A percentile compares a stretch with the other conserved stretches of the same genome.
These are phyloP conservation scores for Ophiocordyceps unilateralis DNA, from an alignment of 2,329 filamentous ascomycete species.

Conservation along the genomic window DNA sequence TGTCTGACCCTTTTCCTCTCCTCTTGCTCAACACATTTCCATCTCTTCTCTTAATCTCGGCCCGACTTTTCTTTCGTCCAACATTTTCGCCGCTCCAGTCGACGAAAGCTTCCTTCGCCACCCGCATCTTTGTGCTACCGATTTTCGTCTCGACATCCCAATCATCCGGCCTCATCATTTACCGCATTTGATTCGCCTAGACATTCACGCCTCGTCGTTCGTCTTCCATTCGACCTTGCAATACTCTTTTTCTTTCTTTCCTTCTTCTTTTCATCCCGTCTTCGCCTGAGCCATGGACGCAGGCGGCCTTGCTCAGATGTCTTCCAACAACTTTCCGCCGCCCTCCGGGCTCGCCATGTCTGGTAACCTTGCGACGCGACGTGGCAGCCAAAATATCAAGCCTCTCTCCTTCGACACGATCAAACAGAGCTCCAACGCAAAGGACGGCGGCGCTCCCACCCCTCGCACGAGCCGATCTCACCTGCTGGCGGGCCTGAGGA, in stretches of 20 bases:
- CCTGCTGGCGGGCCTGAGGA: constrained; percentile 80
- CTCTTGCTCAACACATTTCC: background rate
- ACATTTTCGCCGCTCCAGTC: background rate
- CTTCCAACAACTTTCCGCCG: constrained; percentile 64
- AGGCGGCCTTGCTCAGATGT: constrained; percentile 99
- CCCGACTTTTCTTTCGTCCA: background rate
- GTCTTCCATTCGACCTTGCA: no score
- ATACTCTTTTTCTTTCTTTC: constrained; percentile 2
- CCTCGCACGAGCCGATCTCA: constrained; percentile 91
- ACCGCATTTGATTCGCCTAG: background rate
- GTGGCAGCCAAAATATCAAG: constrained; percentile 79
- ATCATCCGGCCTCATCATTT: background rate
- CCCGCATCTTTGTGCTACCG: background rate
- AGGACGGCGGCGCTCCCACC: constrained; percentile 55
- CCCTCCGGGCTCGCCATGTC: constrained; percentile 59
- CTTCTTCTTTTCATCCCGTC: constrained; percentile 2
- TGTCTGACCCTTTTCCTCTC: background rate
- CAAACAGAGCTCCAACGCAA: constrained; percentile 50
- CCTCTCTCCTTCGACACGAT: constrained; percentile 62
- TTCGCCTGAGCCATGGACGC: constrained; percentile 56
- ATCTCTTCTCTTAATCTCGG: background rate
- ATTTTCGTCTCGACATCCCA: background rate
- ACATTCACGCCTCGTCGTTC: background rate
- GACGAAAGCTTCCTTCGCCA: background rate
- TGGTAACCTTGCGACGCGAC: constrained; percentile 66